These are phyloP conservation scores for Coemansia umbellata DNA, from an alignment of 192 early-diverging fungal species.

Conservation along the genomic window DNA sequence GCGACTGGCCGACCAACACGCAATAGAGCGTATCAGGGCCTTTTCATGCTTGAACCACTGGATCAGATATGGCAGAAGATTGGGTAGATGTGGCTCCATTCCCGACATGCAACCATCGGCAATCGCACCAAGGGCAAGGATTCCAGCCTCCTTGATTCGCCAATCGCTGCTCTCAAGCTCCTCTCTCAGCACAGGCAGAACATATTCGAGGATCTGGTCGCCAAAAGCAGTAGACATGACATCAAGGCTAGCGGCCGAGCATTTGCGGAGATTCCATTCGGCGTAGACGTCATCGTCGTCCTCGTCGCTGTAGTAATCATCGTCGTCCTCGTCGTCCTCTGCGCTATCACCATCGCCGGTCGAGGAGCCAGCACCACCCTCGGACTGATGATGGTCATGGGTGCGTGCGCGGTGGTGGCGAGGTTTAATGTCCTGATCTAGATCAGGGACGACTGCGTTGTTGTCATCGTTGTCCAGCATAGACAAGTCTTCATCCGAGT, in stretches of 20 bases:
- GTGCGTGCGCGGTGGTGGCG: constrained; percentile 82
- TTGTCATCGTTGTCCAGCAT: constrained; percentile 76
- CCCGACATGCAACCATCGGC: constrained; percentile 92
- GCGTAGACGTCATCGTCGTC: constrained; percentile 80
- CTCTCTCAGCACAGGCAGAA: constrained; percentile 83
- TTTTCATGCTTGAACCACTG: constrained; percentile 75
- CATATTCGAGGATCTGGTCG: constrained; percentile 74
- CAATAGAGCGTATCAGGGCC: constrained; percentile 92
- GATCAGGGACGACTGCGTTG: constrained; percentile 84
- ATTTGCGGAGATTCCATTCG: constrained; percentile 99
- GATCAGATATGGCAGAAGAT: constrained; percentile 83
- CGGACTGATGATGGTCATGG: constrained; percentile 64
- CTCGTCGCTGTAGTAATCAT: constrained; percentile 82
- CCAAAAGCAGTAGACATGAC: constrained; percentile 87
- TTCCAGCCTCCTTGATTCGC: constrained; percentile 89
- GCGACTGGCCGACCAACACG: constrained; percentile 97
- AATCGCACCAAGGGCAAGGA: constrained; percentile 95
- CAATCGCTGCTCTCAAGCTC: constrained; percentile 83
- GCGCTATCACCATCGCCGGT: constrained; percentile 25
- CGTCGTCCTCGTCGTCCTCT: constrained; percentile 69
- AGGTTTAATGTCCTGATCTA: constrained; percentile 91
- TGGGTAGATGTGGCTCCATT: constrained; percentile 85
- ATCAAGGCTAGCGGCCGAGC: constrained; percentile 94
- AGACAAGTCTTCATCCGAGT: constrained; percentile 86
- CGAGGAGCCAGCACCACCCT: constrained; percentile 23